phyloP scores from a whole-genome alignment of 1,284 basidiomycete species.

The Xerocomus minutiporus region DNA sequence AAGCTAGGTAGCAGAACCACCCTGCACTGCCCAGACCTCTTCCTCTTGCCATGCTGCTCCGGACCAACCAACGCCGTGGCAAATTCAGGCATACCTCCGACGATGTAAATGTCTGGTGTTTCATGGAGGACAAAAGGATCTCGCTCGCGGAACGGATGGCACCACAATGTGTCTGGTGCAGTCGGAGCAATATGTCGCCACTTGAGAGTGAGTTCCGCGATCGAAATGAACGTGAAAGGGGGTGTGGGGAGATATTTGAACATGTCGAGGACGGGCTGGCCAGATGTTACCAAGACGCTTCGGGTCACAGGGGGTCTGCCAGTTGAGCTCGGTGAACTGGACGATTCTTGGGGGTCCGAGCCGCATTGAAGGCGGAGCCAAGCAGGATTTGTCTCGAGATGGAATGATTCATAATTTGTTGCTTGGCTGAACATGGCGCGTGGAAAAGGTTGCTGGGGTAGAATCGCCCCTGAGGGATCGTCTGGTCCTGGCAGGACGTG shows the following conservation, averaged over 20 bases:
- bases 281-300: conserved; percentile 78
- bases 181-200: conserved; percentile 98
- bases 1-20: conserved; percentile 86
- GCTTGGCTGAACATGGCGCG: conserved; percentile 84
- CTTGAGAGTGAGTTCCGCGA: conserved; percentile 77
- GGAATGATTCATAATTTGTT: conserved; percentile 60
- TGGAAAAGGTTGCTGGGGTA: conserved; percentile 94
- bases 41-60: conserved; percentile 29
- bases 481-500: conserved; percentile 82
- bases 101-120: conserved; percentile 85
- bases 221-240: conserved; percentile 61
- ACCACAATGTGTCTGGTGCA: conserved; percentile 98
- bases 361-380: conserved; percentile 63
- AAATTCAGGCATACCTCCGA: conserved; percentile 90
- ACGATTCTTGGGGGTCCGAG: conserved; percentile 17
- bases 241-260: conserved; percentile 83
- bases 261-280: conserved; percentile 93
- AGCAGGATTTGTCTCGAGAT: conserved; percentile 85
- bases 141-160: conserved; percentile 84
- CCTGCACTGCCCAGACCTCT: conserved; percentile 50
- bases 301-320: conserved; percentile 32
- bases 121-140: conserved; percentile 89
- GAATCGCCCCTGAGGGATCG: conserved; percentile 84
- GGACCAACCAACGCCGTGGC: conserved; percentile 61
- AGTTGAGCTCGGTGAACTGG: conserved; percentile 12